Conservation (phyloP, 257 asterid species). For the Phtheirospermum japonicum region DNA sequence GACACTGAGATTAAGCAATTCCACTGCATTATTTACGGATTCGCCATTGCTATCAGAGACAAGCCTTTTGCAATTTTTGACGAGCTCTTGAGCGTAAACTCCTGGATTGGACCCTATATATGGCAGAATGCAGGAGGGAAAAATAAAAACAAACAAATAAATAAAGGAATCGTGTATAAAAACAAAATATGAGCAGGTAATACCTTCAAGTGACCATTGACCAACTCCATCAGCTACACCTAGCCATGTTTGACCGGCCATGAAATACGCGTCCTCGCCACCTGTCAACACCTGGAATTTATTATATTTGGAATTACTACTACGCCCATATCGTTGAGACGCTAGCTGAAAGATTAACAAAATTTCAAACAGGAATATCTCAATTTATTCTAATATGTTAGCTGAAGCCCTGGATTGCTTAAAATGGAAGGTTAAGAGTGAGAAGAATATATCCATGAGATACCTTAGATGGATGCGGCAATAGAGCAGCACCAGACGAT, state of each 20-base stretch:
- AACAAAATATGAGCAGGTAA: background rate
- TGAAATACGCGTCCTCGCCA: slow-evolving; percentile 91
- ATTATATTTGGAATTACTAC: slow-evolving; percentile 60
- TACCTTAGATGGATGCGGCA: slow-evolving; percentile 92
- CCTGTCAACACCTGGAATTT: slow-evolving; percentile 95
- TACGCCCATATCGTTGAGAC: slow-evolving; percentile 30
- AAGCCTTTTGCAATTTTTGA: slow-evolving; percentile 48
- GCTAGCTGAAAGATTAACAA: slow-evolving; percentile 17
- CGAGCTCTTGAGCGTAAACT: slow-evolving; percentile 68
- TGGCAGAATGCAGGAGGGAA: background rate
- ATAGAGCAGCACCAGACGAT: slow-evolving; percentile 69
- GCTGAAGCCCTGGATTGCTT: slow-evolving; percentile 10
- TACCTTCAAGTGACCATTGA: slow-evolving; percentile 86
- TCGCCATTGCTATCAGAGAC: slow-evolving; percentile 37
- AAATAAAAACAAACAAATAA: background rate
- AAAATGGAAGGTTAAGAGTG: too few species aligned
- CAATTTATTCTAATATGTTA: slow-evolving; percentile 1
- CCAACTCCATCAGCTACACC: slow-evolving; percentile 92
- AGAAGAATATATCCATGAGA: background rate
- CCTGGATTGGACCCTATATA: slow-evolving; percentile 64
- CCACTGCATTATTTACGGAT: slow-evolving; percentile 39
- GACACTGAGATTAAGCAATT: slow-evolving; percentile 54
- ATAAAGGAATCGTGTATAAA: slow-evolving; percentile 1
- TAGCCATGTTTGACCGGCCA: slow-evolving; percentile 65
- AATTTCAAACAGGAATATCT: slow-evolving; percentile 18